Percentiles rank a stretch among this genome's conserved stretches.
phyloP scores from a whole-genome alignment of 805 yeast species.

The Spathaspora arborariae region DNA sequence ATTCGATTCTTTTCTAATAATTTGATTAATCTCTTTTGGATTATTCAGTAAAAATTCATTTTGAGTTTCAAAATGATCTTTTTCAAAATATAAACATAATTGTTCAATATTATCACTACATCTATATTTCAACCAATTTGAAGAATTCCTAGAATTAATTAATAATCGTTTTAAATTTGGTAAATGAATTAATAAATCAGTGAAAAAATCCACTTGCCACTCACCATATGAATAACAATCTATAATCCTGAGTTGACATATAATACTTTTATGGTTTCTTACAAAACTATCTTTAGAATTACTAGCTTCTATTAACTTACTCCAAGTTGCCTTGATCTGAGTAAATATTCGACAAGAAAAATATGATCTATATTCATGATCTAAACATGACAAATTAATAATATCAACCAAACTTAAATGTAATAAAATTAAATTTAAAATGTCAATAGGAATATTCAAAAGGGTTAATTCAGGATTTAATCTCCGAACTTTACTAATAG shows the following conservation, averaged over 20 bases:
- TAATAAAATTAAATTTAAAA: constrained; percentile 3
- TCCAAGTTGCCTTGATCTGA: constrained; percentile 25
- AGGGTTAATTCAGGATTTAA: background rate
- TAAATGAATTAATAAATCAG: constrained; percentile 16
- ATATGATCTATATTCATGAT: constrained; percentile 14
- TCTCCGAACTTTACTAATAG: background rate
- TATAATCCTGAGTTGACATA: constrained; percentile 24
- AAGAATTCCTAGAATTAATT: constrained; percentile 33
- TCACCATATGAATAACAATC: constrained; percentile 33
- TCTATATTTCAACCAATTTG: constrained; percentile 41
- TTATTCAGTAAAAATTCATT: constrained; percentile 7
- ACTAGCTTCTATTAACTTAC: constrained; percentile 11
- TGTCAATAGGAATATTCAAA: constrained; percentile 6
- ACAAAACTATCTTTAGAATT: constrained; percentile 7
- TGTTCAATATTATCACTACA: constrained; percentile 13
- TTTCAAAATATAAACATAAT: constrained; percentile 26
- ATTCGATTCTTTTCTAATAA: constrained; percentile 2
- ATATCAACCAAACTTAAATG: constrained; percentile 8
- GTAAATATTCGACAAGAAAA: constrained; percentile 17
- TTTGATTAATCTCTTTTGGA: constrained; percentile 15
- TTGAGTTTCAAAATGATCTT: constrained; percentile 16
- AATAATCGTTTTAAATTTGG: constrained; percentile 20
- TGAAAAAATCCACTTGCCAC: constrained; percentile 30
- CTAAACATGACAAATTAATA: constrained; percentile 13
- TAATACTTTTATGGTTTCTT: constrained; percentile 7